Evolutionary conservation across 371 early-diverging fungal genomes (phyloP), one percentile per base, ranked within the genome.

Genomic region (Mortierella sp.): DNA sequence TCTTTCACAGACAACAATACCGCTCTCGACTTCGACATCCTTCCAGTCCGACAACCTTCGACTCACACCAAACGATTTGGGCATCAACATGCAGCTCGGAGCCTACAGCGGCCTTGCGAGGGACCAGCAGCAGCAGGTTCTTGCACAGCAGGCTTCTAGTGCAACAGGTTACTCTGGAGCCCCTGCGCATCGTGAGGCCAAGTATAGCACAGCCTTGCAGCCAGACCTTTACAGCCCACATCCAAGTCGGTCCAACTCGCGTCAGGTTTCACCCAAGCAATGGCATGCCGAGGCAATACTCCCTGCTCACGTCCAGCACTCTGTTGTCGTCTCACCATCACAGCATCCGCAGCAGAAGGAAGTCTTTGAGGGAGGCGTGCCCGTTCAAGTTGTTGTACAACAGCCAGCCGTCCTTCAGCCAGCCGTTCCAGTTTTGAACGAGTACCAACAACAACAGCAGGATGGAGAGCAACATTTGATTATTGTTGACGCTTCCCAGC

Each of bases 201-300:
- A 47, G 28, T 47, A 71, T 28, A 48, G 26, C 47, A 71, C 47
- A 21, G 48, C 31, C 45, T 52, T 72, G 10, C 73, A 72, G 54
- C 52, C 73, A 13, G 50, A 34, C 13, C 21, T 31, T 10, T 72
- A 50, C 21, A 72, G 73, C 26, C 73, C 38, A 6, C 73, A 72
- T 34, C 73, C 73, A 10, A 72, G 73, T 24, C 73, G 54, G 28
- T 72, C 73, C 28, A 72, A 72, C 52, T 72, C 73, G 26, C 73
- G 73, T 31, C 73, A 72, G 11, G 34, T 28, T 28, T 72, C 73
- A 2, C 73, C 73, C 8, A 72, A 72, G 52, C 73, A 50, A 16
- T 72, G 73, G 73, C 73, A 72, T 34, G 24, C 68, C 38, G 24
- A 65, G 4, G 68, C 38, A 9, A 38, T 65, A 38, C 68, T 65